Percentiles rank a stretch among this genome's conserved stretches.
Conservation (phyloP, 352 stramenopile genomes). For the Pythium chondricola region DNA sequence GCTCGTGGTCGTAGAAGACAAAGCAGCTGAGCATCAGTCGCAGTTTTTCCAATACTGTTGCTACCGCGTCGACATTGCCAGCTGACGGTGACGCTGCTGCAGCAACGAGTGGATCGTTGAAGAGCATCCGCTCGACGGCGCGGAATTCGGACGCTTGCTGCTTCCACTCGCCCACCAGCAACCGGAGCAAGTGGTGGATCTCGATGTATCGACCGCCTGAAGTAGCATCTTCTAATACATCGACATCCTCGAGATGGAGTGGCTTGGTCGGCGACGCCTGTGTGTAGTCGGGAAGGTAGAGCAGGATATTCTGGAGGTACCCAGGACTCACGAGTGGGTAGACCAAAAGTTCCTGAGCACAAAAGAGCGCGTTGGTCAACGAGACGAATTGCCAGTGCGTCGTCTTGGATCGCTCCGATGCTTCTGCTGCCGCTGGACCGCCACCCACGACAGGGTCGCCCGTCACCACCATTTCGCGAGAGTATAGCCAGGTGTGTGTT, state of each 20-base stretch:
- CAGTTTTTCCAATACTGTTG: slow-evolving; percentile 36
- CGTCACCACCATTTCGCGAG: slow-evolving; percentile 50
- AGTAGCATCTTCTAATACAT: neutral
- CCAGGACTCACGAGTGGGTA: slow-evolving; percentile 64
- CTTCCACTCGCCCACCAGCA: slow-evolving; percentile 68
- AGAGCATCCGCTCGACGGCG: slow-evolving; percentile 38
- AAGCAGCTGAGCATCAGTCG: slow-evolving; percentile 64
- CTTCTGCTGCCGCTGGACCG: no score
- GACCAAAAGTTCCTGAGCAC: slow-evolving; percentile 59
- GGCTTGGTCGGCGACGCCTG: slow-evolving; percentile 25
- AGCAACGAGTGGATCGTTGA: slow-evolving; percentile 25
- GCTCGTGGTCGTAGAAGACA: slow-evolving; percentile 66
- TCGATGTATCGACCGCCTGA: slow-evolving; percentile 39
- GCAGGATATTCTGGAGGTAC: slow-evolving; percentile 51
- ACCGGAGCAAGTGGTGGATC: slow-evolving; percentile 51
- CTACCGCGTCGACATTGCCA: no score
- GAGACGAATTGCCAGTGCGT: slow-evolving; percentile 61
- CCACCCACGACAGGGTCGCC: slow-evolving; percentile 22
- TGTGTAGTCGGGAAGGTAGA: slow-evolving; percentile 44
- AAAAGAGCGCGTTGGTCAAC: slow-evolving; percentile 45
- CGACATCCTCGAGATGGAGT: neutral
- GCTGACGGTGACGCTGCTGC: no score
- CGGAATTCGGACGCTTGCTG: slow-evolving; percentile 56
- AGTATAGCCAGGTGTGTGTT: slow-evolving; percentile 55
- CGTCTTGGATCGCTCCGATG: slow-evolving; percentile 17